These are phyloP conservation scores for Saxophila tyrrhenica DNA, from an alignment of 495 filamentous ascomycete genomes.

Conservation along the genomic window DNA sequence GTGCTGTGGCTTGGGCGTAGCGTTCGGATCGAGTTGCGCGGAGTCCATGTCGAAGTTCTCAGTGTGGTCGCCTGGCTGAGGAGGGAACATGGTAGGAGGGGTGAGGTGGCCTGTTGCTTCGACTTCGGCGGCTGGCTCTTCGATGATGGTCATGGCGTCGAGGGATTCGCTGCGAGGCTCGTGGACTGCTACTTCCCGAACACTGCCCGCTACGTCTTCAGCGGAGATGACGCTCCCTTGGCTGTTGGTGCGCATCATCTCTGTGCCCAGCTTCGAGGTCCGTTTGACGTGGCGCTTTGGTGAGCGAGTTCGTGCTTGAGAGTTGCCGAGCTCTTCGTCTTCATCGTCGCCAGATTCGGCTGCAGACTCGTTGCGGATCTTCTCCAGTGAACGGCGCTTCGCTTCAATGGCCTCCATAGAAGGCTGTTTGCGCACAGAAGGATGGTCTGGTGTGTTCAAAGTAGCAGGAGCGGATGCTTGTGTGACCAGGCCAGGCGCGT, in stretches of 20 bases:
- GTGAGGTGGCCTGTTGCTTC: conserved; percentile 26
- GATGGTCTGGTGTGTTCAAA: conserved; percentile 36
- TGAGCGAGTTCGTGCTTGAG: conserved; percentile 39
- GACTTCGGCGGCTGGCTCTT: conserved; percentile 21
- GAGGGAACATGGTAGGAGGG: conserved; percentile 35
- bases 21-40: conserved; percentile 5
- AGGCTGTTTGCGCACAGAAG: conserved; percentile 50
- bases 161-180: conserved; percentile 11
- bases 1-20: conserved; percentile 17
- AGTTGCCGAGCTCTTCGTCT: conserved; percentile 70
- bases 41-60: conserved; percentile 32
- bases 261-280: conserved; percentile 71
- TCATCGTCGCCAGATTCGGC: conserved; percentile 90
- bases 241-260: conserved; percentile 94
- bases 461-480: conserved; percentile 57
- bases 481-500: conserved; percentile 42
- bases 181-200: conserved; percentile 24
- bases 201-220: conserved; percentile 25
- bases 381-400: conserved; percentile 66
- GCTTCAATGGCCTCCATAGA: conserved; percentile 70
- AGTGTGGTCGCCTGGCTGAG: conserved; percentile 25
- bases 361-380: conserved; percentile 60
- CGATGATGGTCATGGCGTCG: conserved; percentile 10
- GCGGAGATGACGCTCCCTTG: conserved; percentile 63
- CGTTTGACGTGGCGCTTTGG: conserved; percentile 38